Conservation (phyloP, 306 rosid species). For the Castanea sativa region DNA sequence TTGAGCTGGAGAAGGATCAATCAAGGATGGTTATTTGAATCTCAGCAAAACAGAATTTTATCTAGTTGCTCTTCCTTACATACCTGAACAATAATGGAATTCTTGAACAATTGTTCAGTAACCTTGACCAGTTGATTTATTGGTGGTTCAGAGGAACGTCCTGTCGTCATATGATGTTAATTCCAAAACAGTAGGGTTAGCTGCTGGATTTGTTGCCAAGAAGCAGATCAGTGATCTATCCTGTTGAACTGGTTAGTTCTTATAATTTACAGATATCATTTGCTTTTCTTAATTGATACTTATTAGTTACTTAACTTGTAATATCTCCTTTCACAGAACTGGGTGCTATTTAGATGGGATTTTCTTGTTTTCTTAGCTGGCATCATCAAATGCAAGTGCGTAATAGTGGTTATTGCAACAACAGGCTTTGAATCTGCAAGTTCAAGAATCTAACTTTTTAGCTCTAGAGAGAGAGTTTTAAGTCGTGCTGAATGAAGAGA, state of each 20-base stretch:
- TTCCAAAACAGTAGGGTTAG: constrained; percentile 22
- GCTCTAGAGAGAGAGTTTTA: not conserved
- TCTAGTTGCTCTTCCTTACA: not conserved
- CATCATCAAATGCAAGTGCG: constrained; percentile 14
- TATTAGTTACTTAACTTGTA: not conserved
- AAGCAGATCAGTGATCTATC: constrained; percentile 45
- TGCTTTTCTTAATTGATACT: constrained; percentile 2
- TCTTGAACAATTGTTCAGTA: not conserved
- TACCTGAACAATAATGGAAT: too few relatives aligned
- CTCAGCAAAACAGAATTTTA: not conserved
- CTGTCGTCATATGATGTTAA: constrained; percentile 51
- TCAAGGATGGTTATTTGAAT: not conserved
- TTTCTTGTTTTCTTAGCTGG: constrained; percentile 26
- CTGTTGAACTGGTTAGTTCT: constrained; percentile 42
- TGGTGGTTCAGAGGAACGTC: constrained; percentile 48
- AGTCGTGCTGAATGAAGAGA: not conserved
- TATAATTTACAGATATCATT: constrained; percentile 41
- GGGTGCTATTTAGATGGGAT: constrained; percentile 27
- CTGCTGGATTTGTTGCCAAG: constrained; percentile 41
- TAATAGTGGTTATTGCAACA: constrained; percentile 2
- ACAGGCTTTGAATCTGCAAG: not conserved
- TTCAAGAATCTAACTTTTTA: not conserved
- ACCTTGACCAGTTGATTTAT: constrained; percentile 18
- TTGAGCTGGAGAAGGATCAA: not conserved
- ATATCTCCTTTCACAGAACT: constrained; percentile 22